Evolutionary conservation across 2,329 filamentous ascomycete genomes (phyloP), one percentile per base, ranked within the genome.

Genomic region (Ophiosphaerella narmari): DNA sequence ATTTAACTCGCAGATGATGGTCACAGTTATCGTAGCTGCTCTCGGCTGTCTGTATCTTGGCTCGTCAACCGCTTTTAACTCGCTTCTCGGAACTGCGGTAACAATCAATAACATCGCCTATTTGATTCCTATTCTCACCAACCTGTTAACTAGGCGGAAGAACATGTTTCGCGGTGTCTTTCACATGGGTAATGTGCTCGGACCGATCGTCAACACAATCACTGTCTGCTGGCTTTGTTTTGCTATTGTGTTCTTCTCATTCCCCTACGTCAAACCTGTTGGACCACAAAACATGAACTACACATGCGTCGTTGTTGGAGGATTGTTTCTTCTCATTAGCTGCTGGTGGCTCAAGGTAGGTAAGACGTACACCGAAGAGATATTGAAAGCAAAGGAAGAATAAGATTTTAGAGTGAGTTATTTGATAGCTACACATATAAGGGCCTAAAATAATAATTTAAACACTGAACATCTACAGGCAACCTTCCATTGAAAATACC

Each of bases 81-180:
- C 50, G 8, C 46, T 53, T 46, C 50, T 53, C 5, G 50, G 50
- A 2, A 42, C 50, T 32, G 46, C 50, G 1, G 50, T 53, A 16
- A 53, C 50, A 8, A 38, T 53, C 29, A 53, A 53, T 16, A 53
- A 53, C 31, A 50, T 53, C 23, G 50, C 50, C 5, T 53, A 53
- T 39, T 53, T 35, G 18, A 53, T 53, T 4, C 50, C 50, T 2
- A 53, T 53, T 38, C 23, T 53, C 5, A 53, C 50, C 9, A 53
- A 53, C 18, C 36, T 53, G 14, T 34, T 53, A 4, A 53, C 50
- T 1, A 31, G 50, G n/a, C 21, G 46, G 26, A 24, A 35, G 3
- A 53, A 53, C n/a, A 53, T 53, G 46, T 50, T 43, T 29, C 34
- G 49, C n/a, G 50, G 50, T n/a, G 43, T 35, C 3, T 53, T 53